Base-by-base conservation (phyloP, 768 basidiomycete genomes). In the Naganishia friedmannii region DNA sequence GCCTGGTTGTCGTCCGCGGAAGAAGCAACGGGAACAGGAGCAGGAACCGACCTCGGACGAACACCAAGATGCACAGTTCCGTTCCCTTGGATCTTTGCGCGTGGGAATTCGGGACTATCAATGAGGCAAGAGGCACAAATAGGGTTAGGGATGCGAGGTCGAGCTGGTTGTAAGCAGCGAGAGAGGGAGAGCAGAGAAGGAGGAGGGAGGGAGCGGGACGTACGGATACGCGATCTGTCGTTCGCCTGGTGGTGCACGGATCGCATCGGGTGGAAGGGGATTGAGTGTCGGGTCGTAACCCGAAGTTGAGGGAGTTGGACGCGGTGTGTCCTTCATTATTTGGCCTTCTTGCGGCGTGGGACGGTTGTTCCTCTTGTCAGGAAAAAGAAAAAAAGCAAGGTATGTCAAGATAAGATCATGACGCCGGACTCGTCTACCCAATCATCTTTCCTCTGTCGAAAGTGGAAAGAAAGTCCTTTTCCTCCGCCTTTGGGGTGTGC, bases 221-320 rank as follows among this genome's bases (percentile, higher is more conserved):
- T n/a, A 63, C 60, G 60, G 60, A 46, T 63, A 63, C 19, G 60
- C 60, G 5, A 63, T 45, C 19, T 63, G 60, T 3, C 60, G 37
- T 15, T 63, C 60, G 7, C 60, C 60, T 46, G 39, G 60, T 63
- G 60, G 37, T 8, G 60, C 60, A 19, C n/a, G 39, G 37, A 63
- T 29, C 0, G 60, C 60, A 45, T 63, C 42, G 15, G 60, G 23
- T 3, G 60, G 60, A 3, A 63, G 39, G 12, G 37, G 37, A 6
- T 42, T 42, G 1, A 3, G 39, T 6, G 60, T 63, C 15, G 60
- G 60, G 39, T 63, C 60, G 19, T 63, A 63, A 12, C 60, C 13
- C 6, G 48, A n/a, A n/a, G n/a, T n/a, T n/a, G n/a, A 8, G 42
- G 9, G 7, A 8, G 15, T 42, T 10, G 42, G 42, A 42, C 42